A percentile compares a stretch with the other conserved stretches of the same genome.
These are phyloP conservation scores for Boletus rufocinnamomeus DNA, from an alignment of 768 basidiomycete species.

Conservation along the genomic window DNA sequence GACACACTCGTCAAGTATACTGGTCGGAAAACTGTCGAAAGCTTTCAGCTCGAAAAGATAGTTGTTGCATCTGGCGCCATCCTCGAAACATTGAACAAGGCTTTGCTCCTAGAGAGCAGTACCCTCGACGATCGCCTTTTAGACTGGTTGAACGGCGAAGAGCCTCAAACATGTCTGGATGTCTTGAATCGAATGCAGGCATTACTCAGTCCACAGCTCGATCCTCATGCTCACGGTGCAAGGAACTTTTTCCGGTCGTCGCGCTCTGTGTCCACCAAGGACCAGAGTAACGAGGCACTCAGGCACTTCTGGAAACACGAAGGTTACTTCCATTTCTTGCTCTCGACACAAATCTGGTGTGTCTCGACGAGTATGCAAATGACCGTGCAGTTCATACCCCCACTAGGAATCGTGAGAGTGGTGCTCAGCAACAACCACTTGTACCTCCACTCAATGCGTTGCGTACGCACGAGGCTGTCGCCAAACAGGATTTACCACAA, in stretches of 20 bases:
- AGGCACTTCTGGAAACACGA: constrained; percentile 1
- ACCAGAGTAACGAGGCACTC: constrained; percentile 5
- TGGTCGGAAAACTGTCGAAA: constrained; percentile 3
- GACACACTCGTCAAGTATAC: background rate
- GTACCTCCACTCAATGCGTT: no score
- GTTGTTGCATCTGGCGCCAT: constrained; percentile 4
- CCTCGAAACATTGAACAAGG: no score
- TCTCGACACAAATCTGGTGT: constrained; percentile 14
- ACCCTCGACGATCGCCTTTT: constrained; percentile 6
- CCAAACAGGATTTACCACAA: no score
- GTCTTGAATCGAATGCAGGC: constrained; percentile 13
- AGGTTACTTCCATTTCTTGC: no score
- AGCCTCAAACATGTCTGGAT: constrained; percentile 5
- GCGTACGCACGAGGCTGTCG: no score
- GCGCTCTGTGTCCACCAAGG: background rate
- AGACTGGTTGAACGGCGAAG: constrained; percentile 11
- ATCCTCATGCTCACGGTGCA: background rate
- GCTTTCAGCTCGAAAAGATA: constrained; percentile 5
- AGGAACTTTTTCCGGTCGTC: background rate
- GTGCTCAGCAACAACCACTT: no score
- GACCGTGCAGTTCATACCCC: background rate
- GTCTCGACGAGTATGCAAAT: background rate
- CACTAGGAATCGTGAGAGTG: constrained; percentile 6
- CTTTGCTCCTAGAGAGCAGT: background rate
- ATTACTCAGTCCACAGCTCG: background rate